Evolutionary conservation across 2,329 filamentous ascomycete genomes (phyloP), one percentile per base, ranked within the genome.

Genomic region (Arachnopeziza araneosa): DNA sequence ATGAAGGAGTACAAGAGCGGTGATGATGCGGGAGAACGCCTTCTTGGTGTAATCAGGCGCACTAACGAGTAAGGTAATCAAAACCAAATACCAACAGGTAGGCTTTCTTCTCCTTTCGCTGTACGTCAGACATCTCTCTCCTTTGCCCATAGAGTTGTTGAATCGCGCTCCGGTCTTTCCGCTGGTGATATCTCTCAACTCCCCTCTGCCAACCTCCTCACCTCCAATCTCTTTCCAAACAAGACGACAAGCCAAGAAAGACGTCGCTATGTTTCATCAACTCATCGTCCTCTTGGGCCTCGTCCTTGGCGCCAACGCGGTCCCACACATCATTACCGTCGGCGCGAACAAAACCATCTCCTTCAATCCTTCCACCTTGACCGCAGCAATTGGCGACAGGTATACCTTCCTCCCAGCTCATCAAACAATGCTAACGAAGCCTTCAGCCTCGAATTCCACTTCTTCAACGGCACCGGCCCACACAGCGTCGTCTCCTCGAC

Each of bases 291-390:
- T 57, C 21, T 23, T 60, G 24, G 56, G 30, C 6, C 32, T 59
- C 19, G 57, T 54, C 9, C 55, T 57, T 50, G 52, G 26, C 24
- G 60, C 30, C 22, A 51, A 54, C 17, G 62, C 58, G 7, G 56
- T 50, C 6, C 32, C 22, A 6, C 57, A 62, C 14, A 21, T 52
- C 12, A 62, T 66, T 19, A 53, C 51, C 36, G 64, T 64, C 17
- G 64, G 64, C 24, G 14, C 60, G 8, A 54, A 61, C 50, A 69
- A 68, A 21, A 24, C 51, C 14, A 75, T 82, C 36, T 70, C 67
- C 57, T 84, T 83, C 68, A 74, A 77, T 59, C 81, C 81, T 1
- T 73, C 78, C 63, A 77, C 77, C 58, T 72, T 82, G 51, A 75
- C 75, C 8, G 81, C 80, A 48, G 68, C 73, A n/a, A 56, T 76